These are phyloP conservation scores for Aspergillus sp. DNA, from an alignment of 2,329 filamentous ascomycete species.

Conservation along the genomic window DNA sequence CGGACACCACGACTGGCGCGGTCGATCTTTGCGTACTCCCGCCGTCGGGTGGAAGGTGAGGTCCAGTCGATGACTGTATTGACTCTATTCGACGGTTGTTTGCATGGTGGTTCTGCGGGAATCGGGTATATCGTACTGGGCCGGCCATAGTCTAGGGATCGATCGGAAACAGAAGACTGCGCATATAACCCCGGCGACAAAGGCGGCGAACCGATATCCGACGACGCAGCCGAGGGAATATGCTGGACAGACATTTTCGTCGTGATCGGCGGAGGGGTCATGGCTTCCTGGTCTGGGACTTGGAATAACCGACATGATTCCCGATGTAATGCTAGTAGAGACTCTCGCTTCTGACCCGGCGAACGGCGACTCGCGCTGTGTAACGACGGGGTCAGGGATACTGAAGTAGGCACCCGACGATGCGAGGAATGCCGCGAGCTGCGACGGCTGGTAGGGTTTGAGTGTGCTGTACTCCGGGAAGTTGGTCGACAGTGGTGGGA, in stretches of 20 bases:
- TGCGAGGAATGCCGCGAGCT: constrained; percentile 23
- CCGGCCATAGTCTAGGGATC: neutral
- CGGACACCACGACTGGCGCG: constrained; percentile 36
- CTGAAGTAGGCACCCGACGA: constrained; percentile 17
- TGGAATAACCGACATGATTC: constrained; percentile 38
- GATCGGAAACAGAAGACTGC: constrained; percentile 5
- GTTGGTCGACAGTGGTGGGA: constrained; percentile 23
- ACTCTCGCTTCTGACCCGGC: constrained; percentile 23
- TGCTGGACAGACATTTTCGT: neutral
- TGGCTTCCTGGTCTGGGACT: neutral
- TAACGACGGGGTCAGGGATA: constrained; percentile 20
- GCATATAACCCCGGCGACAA: constrained; percentile 5
- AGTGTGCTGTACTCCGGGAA: constrained; percentile 28
- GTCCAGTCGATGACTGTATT: constrained; percentile 43
- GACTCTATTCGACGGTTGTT: constrained; percentile 31
- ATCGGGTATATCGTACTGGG: too few relatives aligned
- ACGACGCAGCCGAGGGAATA: constrained; percentile 3
- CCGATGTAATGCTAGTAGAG: constrained; percentile 33
- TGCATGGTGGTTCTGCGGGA: constrained; percentile 4
- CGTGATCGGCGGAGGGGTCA: constrained; percentile 3
- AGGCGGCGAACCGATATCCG: constrained; percentile 11
- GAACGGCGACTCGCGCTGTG: constrained; percentile 8
- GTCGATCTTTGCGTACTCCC: constrained; percentile 50
- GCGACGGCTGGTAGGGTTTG: constrained; percentile 20
- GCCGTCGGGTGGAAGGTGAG: constrained; percentile 36